These are phyloP conservation scores for Trichoderma sp. DNA, from an alignment of 2,329 filamentous ascomycete species.

Conservation along the genomic window DNA sequence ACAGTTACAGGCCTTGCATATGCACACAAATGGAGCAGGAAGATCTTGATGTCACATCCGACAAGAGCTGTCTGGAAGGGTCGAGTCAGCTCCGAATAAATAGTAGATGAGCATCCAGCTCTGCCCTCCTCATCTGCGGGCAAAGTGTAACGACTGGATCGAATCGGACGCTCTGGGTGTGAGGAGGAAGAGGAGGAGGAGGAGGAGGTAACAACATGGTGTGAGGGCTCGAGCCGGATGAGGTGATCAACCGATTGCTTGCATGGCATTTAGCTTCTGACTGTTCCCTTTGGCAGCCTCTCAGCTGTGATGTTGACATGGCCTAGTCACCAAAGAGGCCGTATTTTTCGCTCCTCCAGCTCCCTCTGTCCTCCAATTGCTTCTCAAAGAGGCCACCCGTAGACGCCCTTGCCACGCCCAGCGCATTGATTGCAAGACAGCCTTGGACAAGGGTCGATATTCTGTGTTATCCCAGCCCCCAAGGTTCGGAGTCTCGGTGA, in stretches of 20 bases:
- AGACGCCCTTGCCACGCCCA: background rate
- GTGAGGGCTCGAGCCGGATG: conserved; percentile 5
- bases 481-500: background rate
- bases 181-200: background rate
- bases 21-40: conserved; percentile 10
- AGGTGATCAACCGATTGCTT: background rate
- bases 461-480: background rate
- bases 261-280: conserved; percentile 1
- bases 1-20: conserved; percentile 15
- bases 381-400: background rate
- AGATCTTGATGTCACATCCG: conserved; percentile 23
- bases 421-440: background rate
- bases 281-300: background rate
- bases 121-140: background rate
- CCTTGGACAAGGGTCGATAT: background rate
- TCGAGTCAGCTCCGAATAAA: background rate
- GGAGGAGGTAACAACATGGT: background rate
- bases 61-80: background rate
- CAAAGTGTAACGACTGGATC: background rate
- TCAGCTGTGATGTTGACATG: background rate
- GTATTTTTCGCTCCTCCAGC: background rate
- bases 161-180: background rate
- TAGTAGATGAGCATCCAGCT: background rate
- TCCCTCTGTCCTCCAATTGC: background rate
- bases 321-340: background rate